Evolutionary conservation across 805 yeast species (phyloP).

Genomic region (Jamesozyma lodderae): DNA sequence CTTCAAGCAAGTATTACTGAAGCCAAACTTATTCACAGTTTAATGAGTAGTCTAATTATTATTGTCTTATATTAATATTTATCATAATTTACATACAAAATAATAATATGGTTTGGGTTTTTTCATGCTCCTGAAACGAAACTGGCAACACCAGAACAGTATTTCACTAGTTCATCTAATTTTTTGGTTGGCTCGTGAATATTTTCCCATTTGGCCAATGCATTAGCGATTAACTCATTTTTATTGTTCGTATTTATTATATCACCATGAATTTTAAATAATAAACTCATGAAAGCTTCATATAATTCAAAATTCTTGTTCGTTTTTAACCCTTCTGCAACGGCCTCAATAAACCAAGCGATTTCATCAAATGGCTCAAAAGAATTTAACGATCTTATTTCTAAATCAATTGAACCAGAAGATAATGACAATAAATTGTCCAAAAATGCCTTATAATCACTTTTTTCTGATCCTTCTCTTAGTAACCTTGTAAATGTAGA

Average conservation of each 20-base stretch:
- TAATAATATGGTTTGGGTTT: not conserved
- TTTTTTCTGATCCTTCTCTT: conserved; percentile 39
- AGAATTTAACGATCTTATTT: conserved; percentile 67
- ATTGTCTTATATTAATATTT: not conserved
- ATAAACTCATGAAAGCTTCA: conserved; percentile 70
- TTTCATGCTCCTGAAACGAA: conserved; percentile 37
- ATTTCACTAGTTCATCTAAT: conserved; percentile 62
- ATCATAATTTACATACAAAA: not conserved
- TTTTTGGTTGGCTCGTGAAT: conserved; percentile 38
- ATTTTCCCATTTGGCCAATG: conserved; percentile 43
- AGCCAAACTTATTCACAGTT: too few relatives aligned
- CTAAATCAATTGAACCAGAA: conserved; percentile 76
- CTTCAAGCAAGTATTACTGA: too few relatives aligned
- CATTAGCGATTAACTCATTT: conserved; percentile 35
- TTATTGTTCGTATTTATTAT: conserved; percentile 40
- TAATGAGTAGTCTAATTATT: too few relatives aligned
- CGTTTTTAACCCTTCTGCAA: conserved; percentile 46
- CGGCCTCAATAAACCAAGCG: conserved; percentile 54
- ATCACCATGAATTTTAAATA: conserved; percentile 77
- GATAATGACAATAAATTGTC: conserved; percentile 47
- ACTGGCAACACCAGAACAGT: conserved; percentile 69
- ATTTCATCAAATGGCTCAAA: conserved; percentile 63
- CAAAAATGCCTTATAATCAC: conserved; percentile 44
- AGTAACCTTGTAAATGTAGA: conserved; percentile 61
- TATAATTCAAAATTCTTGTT: conserved; percentile 65